Evolutionary conservation across 2,329 filamentous ascomycete species (phyloP).

Genomic region (Septoria linicola): DNA sequence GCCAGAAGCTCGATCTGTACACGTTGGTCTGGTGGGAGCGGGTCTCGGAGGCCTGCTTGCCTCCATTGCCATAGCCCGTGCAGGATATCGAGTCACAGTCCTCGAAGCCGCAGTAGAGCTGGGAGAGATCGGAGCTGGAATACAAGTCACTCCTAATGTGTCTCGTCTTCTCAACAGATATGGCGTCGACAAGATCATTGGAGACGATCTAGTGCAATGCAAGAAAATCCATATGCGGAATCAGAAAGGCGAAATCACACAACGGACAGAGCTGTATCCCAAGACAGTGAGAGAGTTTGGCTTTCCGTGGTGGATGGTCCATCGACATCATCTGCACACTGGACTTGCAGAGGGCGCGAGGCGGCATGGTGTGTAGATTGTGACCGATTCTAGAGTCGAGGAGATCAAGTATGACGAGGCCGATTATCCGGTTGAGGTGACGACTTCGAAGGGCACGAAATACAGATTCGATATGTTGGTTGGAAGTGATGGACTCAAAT

Average conservation of each 20-base stretch:
- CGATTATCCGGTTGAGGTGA: conserved; percentile 32
- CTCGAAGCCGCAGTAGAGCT: conserved; percentile 42
- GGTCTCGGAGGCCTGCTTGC: conserved; percentile 44
- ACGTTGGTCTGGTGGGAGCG: conserved; percentile 33
- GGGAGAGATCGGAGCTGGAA: conserved; percentile 37
- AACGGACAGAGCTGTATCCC: conserved; percentile 24
- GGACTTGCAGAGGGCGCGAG: conserved; percentile 43
- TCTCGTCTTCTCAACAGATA: conserved; percentile 42
- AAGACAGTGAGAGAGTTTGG: conserved; percentile 35
- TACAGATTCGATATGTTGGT: conserved; percentile 31
- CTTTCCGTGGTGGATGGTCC: conserved; percentile 49
- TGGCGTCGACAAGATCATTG: conserved; percentile 43
- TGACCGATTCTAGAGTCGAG: conserved; percentile 39
- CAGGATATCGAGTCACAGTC: conserved; percentile 40
- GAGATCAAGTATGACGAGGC: conserved; percentile 32
- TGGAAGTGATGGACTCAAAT: conserved; percentile 32
- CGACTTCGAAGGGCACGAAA: conserved; percentile 28
- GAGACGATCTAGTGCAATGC: conserved; percentile 43
- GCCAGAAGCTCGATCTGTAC: neutral
- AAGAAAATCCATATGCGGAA: conserved; percentile 43
- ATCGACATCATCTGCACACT: conserved; percentile 49
- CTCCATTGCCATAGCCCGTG: conserved; percentile 40
- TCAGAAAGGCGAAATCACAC: conserved; percentile 39
- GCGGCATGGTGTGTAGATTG: conserved; percentile 41
- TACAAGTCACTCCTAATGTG: conserved; percentile 37